phyloP scores from a whole-genome alignment of 257 asterid genomes.

The Marsdenia floribunda region DNA sequence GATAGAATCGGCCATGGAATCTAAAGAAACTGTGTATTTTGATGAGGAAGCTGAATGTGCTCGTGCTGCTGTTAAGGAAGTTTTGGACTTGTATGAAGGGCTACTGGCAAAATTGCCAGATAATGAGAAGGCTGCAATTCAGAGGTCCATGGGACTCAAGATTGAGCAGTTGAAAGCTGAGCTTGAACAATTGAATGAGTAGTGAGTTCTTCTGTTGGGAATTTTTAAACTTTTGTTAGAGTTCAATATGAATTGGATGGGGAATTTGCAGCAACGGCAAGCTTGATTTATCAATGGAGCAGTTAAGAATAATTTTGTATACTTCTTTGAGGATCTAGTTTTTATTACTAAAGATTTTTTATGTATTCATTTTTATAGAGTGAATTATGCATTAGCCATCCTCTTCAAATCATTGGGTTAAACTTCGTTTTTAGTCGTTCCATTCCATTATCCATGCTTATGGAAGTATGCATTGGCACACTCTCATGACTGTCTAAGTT shows the following conservation, averaged over 20 bases:
- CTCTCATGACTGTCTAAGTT: background rate
- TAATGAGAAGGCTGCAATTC: constrained; percentile 55
- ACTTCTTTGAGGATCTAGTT: background rate
- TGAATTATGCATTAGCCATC: background rate
- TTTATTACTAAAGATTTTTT: background rate
- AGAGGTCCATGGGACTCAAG: constrained; percentile 96
- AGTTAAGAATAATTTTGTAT: background rate
- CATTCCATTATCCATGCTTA: background rate
- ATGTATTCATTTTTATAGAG: no score
- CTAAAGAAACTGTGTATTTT: constrained; percentile 88
- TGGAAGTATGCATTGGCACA: background rate
- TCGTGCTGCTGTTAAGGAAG: constrained; percentile 75
- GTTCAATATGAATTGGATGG: background rate
- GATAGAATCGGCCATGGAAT: constrained; percentile 90
- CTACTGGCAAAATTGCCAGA: constrained; percentile 54
- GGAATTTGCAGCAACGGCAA: constrained; percentile 2
- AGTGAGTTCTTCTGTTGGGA: constrained; percentile 28
- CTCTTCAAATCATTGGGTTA: background rate
- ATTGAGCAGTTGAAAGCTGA: constrained; percentile 93
- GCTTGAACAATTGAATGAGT: constrained; percentile 73
- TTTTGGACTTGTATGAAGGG: constrained; percentile 57
- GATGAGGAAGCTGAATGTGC: constrained; percentile 97
- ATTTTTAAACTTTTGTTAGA: background rate
- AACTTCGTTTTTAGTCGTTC: background rate
- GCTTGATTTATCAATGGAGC: background rate